A percentile compares a stretch with the other conserved stretches of the same genome.
Evolutionary conservation across 371 early-diverging fungal genomes (phyloP).

Genomic region (Capillidium rhysosporum): DNA sequence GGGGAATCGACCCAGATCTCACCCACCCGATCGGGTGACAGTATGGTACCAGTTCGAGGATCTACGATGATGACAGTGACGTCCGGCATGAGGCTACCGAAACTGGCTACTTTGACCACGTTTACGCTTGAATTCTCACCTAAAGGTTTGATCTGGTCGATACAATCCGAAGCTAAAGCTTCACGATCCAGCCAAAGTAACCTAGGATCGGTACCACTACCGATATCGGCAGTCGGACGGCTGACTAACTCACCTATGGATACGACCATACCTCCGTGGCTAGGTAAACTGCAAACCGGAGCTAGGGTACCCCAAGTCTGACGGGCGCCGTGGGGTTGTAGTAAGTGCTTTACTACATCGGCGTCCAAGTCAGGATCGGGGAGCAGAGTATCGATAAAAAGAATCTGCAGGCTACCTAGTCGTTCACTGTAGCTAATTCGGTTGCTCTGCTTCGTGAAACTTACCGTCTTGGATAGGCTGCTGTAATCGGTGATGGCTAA

Average conservation of each 20-base stretch:
- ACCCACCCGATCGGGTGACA: slow-evolving; percentile 52
- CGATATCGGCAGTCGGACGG: slow-evolving; percentile 3
- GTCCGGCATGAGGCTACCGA: slow-evolving; percentile 40
- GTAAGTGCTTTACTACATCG: slow-evolving; percentile 34
- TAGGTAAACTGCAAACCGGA: slow-evolving; percentile 42
- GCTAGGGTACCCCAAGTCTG: slow-evolving; percentile 33
- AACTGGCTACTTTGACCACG: slow-evolving; percentile 17
- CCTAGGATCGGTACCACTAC: slow-evolving; percentile 12
- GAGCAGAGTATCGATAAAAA: slow-evolving; percentile 47
- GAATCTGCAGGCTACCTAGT: slow-evolving; percentile 34
- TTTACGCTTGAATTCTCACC: neutral
- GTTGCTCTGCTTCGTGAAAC: slow-evolving; percentile 13
- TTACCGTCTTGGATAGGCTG: slow-evolving; percentile 30
- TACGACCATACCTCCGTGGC: slow-evolving; percentile 54
- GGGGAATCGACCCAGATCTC: slow-evolving; percentile 71
- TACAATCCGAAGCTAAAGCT: neutral
- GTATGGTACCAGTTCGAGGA: slow-evolving; percentile 50
- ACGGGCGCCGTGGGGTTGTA: slow-evolving; percentile 30
- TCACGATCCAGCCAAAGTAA: slow-evolving; percentile 11
- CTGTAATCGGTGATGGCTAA: slow-evolving; percentile 50
- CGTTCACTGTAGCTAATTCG: slow-evolving; percentile 25
- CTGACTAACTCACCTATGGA: slow-evolving; percentile 21
- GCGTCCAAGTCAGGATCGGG: slow-evolving; percentile 34
- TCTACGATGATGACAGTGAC: slow-evolving; percentile 61
- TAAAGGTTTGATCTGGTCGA: neutral